These are phyloP conservation scores for Trypanosoma mega DNA, from an alignment of 208 protist genomes.

Conservation along the genomic window DNA sequence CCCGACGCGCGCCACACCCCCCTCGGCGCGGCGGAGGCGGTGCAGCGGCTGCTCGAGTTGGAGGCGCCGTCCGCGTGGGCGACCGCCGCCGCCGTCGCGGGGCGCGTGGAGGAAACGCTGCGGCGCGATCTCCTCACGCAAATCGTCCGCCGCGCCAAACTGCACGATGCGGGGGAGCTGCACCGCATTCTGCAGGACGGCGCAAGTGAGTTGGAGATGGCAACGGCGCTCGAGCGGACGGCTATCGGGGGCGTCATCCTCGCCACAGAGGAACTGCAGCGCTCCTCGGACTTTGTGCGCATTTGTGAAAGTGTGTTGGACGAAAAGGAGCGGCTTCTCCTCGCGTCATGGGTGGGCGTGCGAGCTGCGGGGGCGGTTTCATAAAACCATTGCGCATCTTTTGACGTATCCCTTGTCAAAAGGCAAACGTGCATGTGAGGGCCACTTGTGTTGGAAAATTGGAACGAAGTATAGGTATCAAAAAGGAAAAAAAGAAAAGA, in stretches of 20 bases:
- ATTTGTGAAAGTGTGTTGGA: conserved; percentile 52
- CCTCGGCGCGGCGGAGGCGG: conserved; percentile 51
- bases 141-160: conserved; percentile 56
- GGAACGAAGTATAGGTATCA: neutral
- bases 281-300: conserved; percentile 27
- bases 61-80: conserved; percentile 56
- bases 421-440: too few relatives aligned
- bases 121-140: conserved; percentile 66
- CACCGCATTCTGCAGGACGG: conserved; percentile 33
- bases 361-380: conserved; percentile 13
- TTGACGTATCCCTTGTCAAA: too few relatives aligned
- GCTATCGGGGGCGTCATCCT: conserved; percentile 53
- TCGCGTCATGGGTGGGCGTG: conserved; percentile 51
- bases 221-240: conserved; percentile 35
- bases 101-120: conserved; percentile 30
- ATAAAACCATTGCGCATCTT: too few relatives aligned
- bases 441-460: too few relatives aligned
- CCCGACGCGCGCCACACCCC: conserved; percentile 29
- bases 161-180: conserved; percentile 48
- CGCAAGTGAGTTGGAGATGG: conserved; percentile 67
- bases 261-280: conserved; percentile 28
- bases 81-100: conserved; percentile 47
- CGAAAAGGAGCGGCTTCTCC: conserved; percentile 42
- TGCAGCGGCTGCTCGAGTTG: conserved; percentile 60
- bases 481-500: neutral